phyloP scores from a whole-genome alignment of 1,284 basidiomycete genomes.

The Sphaerobolus stellatus region DNA sequence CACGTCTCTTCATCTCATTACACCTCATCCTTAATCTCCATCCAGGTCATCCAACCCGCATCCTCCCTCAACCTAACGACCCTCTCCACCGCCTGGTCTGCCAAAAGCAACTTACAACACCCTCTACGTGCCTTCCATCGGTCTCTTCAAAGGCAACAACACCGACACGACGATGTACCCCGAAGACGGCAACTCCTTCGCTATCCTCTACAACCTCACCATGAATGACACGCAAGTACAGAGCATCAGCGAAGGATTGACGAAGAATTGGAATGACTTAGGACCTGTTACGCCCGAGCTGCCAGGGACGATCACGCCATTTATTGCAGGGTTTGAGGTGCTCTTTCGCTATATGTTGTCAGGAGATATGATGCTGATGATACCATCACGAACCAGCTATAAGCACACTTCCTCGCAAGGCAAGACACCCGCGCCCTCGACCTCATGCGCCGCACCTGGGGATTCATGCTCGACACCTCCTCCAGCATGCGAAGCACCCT shows the following conservation, averaged over 20 bases:
- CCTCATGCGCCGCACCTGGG: slow-evolving; percentile 49
- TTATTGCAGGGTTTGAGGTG: slow-evolving; percentile 52
- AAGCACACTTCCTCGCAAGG: slow-evolving; percentile 51
- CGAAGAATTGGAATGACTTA: slow-evolving; percentile 48
- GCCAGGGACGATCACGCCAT: slow-evolving; percentile 52
- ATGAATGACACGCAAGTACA: slow-evolving; percentile 36
- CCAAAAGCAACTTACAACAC: slow-evolving; percentile 45
- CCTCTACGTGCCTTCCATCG: slow-evolving; percentile 42
- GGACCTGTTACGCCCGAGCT: slow-evolving; percentile 51
- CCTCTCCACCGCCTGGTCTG: slow-evolving; percentile 39
- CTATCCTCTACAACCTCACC: slow-evolving; percentile 51
- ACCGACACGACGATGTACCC: slow-evolving; percentile 41
- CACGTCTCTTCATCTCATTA: background rate
- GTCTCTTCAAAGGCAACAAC: slow-evolving; percentile 48
- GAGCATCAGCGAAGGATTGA: slow-evolving; percentile 44
- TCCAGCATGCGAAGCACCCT: slow-evolving; percentile 50
- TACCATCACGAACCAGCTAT: too few relatives aligned
- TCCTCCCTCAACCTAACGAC: slow-evolving; percentile 35
- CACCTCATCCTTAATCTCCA: slow-evolving; percentile 25
- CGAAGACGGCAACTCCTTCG: slow-evolving; percentile 53
- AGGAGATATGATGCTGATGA: background rate
- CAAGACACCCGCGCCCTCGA: slow-evolving; percentile 50
- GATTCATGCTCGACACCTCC: slow-evolving; percentile 55
- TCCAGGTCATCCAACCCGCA: slow-evolving; percentile 45
- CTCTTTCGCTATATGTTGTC: slow-evolving; percentile 5